Conservation (phyloP, 1,139 yeast species). For the Yamadazyma oceani region DNA sequence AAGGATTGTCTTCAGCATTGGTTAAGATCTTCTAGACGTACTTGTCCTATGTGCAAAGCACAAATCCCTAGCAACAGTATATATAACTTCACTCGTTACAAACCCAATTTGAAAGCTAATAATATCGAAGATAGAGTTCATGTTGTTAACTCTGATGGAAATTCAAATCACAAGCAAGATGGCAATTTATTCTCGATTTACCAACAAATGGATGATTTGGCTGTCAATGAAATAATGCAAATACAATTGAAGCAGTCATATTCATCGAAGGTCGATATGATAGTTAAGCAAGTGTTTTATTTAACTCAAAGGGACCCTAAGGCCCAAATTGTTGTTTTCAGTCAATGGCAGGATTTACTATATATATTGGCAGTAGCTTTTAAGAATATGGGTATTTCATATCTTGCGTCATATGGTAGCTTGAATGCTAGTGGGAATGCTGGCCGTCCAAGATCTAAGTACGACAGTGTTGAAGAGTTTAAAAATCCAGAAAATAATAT, state of each 20-base stretch:
- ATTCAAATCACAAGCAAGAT: constrained; percentile 9
- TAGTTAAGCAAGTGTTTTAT: constrained; percentile 69
- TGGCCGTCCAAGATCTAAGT: constrained; percentile 28
- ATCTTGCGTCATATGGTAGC: constrained; percentile 43
- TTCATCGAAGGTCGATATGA: constrained; percentile 85
- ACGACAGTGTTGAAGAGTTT: constrained; percentile 58
- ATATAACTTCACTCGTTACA: constrained; percentile 57
- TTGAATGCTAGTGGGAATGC: constrained; percentile 33
- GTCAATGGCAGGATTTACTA: constrained; percentile 84
- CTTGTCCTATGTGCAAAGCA: constrained; percentile 80
- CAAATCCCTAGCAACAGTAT: constrained; percentile 44
- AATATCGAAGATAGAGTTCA: constrained; percentile 27
- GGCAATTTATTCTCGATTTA: constrained; percentile 47
- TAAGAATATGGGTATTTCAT: constrained; percentile 54
- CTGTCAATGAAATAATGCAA: constrained; percentile 45
- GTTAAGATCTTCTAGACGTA: constrained; percentile 46
- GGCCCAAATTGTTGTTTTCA: constrained; percentile 80
- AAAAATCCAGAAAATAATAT: constrained; percentile 55
- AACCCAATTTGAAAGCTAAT: constrained; percentile 49
- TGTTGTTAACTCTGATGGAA: constrained; percentile 8
- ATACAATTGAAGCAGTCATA: constrained; percentile 49
- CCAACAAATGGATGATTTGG: constrained; percentile 42
- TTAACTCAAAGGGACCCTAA: constrained; percentile 56
- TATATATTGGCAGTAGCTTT: constrained; percentile 69
- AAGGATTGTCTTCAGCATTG: constrained; percentile 73